Evolutionary conservation across 352 stramenopile genomes (phyloP), one percentile per base, ranked within the genome.

Genomic region (Globisporangium cylindrosporum): DNA sequence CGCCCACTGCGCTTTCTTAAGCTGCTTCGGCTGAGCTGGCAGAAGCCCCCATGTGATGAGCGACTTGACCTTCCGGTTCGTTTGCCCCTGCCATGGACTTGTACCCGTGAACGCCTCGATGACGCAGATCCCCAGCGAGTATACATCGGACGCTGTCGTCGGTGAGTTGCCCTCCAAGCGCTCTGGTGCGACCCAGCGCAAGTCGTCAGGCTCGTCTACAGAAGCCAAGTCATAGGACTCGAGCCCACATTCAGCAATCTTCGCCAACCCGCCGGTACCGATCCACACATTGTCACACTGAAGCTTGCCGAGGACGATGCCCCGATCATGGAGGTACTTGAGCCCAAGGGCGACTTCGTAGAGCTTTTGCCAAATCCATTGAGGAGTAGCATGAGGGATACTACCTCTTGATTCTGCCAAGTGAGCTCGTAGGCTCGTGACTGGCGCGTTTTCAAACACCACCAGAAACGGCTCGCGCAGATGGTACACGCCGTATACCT

Each of bases 401-500:
- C 4, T 61, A 5, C 12, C 10, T 55, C 24, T 5, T 20, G 4
- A 12, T 22, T 38, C 20, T 48, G 12, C 36, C 15, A 64, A 27
- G 29, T 64, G 53, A 32, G 36, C 36, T 27, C 38, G 58, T 24
- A 64, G 58, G 27, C 58, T 64, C 7, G 58, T 64, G 36, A 6
- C 48, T 49, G 58, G 4, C 14, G 61, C 72, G 27, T 72, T 49
- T 38, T 81, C 74, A 29, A 71, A 75, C 4, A 78, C 74, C 29
- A 78, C 74, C 14, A 73, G 72, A 3, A 59, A 68, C 58, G 62
- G 64, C 9, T 65, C 25, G 15, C 69, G 59, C 7, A 81, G 8
- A 27, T 79, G 74, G 18, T 70, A 81, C 1, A 62, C 72, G 2
- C 72, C 74, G 22, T 67, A 81, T 29, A 81, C 54, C 25, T 75